A percentile compares a stretch with the other conserved stretches of the same genome.
These are phyloP conservation scores for Pisolithus tinctorius DNA, from an alignment of 768 basidiomycete species.

Conservation along the genomic window DNA sequence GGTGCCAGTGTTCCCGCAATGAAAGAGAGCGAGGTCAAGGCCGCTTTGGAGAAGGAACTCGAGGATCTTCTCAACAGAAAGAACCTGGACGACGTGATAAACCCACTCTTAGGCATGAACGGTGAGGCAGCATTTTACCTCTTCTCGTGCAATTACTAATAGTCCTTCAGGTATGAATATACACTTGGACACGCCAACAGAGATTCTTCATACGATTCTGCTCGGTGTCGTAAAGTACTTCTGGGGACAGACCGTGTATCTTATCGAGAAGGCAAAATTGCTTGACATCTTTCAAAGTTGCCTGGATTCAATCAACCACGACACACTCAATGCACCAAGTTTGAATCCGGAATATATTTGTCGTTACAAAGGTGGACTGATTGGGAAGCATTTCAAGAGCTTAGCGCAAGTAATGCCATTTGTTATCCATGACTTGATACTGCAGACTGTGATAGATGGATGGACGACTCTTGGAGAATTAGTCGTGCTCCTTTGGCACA, in stretches of 20 bases:
- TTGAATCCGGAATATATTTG: slow-evolving; percentile 19
- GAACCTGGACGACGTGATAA: neutral
- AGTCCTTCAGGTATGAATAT: neutral
- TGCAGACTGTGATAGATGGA: slow-evolving; percentile 2
- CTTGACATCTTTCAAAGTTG: slow-evolving; percentile 14
- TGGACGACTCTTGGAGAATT: neutral
- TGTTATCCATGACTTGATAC: slow-evolving; percentile 13
- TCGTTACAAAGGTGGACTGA: slow-evolving; percentile 1
- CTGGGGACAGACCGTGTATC: slow-evolving; percentile 12
- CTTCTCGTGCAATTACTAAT: no score
- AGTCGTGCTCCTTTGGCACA: neutral
- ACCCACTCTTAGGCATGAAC: slow-evolving; percentile 3
- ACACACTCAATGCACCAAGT: slow-evolving; percentile 12
- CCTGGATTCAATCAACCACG: slow-evolving; percentile 13
- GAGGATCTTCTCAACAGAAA: neutral
- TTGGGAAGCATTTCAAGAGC: slow-evolving; percentile 21
- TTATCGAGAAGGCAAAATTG: slow-evolving; percentile 15
- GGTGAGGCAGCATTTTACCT: neutral
- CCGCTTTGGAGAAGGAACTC: neutral
- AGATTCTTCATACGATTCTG: slow-evolving; percentile 13
- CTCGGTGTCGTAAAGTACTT: slow-evolving; percentile 28
- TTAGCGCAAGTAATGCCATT: slow-evolving; percentile 26
- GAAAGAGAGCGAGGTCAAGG: neutral
- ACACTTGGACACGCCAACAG: neutral
- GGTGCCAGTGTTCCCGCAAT: neutral